phyloP scores from a whole-genome alignment of 176 grass and related monocot species.

The Carex kokanica region DNA sequence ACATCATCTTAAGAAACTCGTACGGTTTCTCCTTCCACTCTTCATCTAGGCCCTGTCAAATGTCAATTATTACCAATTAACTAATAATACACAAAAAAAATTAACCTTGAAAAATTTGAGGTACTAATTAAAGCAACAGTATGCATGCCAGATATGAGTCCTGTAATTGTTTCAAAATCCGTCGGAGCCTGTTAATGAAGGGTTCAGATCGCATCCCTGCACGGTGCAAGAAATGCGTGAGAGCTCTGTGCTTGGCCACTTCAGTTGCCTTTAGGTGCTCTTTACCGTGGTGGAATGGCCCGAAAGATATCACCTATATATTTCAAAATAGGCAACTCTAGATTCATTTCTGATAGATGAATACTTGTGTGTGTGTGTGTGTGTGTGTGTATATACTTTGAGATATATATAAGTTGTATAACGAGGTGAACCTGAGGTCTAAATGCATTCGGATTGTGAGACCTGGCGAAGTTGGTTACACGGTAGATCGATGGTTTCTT shows the following conservation, averaged over 20 bases:
- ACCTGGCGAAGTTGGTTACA: too few species aligned
- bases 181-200: neutral
- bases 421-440: too few species aligned
- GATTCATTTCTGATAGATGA: too few species aligned
- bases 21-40: neutral
- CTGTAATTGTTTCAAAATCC: neutral
- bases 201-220: neutral
- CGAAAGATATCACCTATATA: too few species aligned
- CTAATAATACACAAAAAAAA: neutral
- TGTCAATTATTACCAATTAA: neutral
- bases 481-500: too few species aligned
- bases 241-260: conserved; percentile 1
- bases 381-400: neutral
- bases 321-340: too few species aligned
- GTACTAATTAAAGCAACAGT: neutral
- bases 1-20: neutral
- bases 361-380: too few species aligned
- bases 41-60: neutral
- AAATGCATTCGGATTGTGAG: too few species aligned
- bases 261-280: neutral
- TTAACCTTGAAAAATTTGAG: neutral
- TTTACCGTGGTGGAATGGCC: neutral
- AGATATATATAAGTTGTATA: too few species aligned
- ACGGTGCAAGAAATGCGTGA: neutral
- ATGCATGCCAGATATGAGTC: conserved; percentile 1